Evolutionary conservation across 257 asterid genomes (phyloP).

Genomic region (Eustoma russellianum): DNA sequence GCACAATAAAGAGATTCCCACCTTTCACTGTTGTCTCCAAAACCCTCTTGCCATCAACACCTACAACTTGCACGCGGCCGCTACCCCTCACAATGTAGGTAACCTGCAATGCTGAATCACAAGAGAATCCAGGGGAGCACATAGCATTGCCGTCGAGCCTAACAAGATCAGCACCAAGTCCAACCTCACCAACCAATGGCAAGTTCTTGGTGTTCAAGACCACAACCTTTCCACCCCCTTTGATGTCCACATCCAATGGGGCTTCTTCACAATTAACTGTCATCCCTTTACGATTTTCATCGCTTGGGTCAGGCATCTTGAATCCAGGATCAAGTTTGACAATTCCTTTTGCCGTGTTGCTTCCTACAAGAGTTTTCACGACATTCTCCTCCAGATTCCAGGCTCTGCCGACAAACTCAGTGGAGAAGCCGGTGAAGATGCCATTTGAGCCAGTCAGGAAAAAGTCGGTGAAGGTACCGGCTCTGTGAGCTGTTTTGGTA

Average conservation of each 20-base stretch:
- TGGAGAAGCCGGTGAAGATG: constrained; percentile 66
- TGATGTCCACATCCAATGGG: constrained; percentile 61
- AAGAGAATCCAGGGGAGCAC: constrained; percentile 93
- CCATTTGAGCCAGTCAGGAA: constrained; percentile 61
- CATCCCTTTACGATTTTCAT: constrained; percentile 47
- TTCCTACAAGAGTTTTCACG: constrained; percentile 46
- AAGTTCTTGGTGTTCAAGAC: constrained; percentile 77
- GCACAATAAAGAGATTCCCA: constrained; percentile 63
- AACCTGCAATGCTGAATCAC: constrained; percentile 85
- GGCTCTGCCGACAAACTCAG: constrained; percentile 59
- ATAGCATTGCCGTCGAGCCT: constrained; percentile 62
- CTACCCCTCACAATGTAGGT: constrained; percentile 77
- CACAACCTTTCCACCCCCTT: constrained; percentile 64
- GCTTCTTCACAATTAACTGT: constrained; percentile 61
- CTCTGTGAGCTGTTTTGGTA: constrained; percentile 54
- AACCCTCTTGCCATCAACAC: constrained; percentile 66
- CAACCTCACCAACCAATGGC: constrained; percentile 79
- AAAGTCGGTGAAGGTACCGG: constrained; percentile 60
- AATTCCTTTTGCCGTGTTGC: constrained; percentile 38
- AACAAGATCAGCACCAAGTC: constrained; percentile 80
- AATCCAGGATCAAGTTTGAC: constrained; percentile 38
- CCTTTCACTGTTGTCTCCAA: constrained; percentile 50
- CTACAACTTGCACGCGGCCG: constrained; percentile 80
- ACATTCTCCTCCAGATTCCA: constrained; percentile 54
- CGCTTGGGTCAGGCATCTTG: constrained; percentile 58